A percentile compares a stretch with the other conserved stretches of the same genome.
phyloP scores from a whole-genome alignment of 768 basidiomycete genomes.

The Termitomyces sp. region DNA sequence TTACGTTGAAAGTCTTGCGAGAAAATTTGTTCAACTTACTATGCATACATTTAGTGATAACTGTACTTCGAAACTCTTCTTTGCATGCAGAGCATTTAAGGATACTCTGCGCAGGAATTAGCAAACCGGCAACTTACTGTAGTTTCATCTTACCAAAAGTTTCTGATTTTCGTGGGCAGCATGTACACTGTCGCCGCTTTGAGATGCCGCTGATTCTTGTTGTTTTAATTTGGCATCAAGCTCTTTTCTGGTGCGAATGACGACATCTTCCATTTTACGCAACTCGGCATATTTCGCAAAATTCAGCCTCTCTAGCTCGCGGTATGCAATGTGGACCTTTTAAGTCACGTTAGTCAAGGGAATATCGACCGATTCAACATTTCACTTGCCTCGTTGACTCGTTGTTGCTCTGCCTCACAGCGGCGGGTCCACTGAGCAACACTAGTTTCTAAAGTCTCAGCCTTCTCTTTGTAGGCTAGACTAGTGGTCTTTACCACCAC shows the following conservation, averaged over 20 bases:
- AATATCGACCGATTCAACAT: not conserved
- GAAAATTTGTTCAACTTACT: conserved; percentile 45
- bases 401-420: conserved; percentile 32
- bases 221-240: conserved; percentile 14
- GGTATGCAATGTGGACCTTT: conserved; percentile 23
- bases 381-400: conserved; percentile 31
- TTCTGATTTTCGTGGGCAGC: conserved; percentile 2
- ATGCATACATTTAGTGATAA: conserved; percentile 88
- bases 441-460: conserved; percentile 25
- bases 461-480: conserved; percentile 18
- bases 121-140: not conserved
- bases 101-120: conserved; percentile 45
- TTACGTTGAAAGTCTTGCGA: not conserved
- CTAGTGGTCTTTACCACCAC: conserved; percentile 23
- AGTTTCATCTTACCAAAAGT: conserved; percentile 43
- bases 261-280: conserved; percentile 41
- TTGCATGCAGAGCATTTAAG: conserved; percentile 89
- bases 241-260: conserved; percentile 42
- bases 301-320: conserved; percentile 28
- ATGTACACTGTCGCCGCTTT: conserved; percentile 2
- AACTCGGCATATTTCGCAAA: conserved; percentile 30
- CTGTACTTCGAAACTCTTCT: conserved; percentile 66
- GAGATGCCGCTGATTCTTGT: conserved; percentile 1
- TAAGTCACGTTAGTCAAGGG: not conserved
- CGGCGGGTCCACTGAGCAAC: conserved; percentile 25